Evolutionary conservation across 2,329 filamentous ascomycete species (phyloP), one percentile per base, ranked within the genome.

Genomic region (Microcyclospora tardicrescens): DNA sequence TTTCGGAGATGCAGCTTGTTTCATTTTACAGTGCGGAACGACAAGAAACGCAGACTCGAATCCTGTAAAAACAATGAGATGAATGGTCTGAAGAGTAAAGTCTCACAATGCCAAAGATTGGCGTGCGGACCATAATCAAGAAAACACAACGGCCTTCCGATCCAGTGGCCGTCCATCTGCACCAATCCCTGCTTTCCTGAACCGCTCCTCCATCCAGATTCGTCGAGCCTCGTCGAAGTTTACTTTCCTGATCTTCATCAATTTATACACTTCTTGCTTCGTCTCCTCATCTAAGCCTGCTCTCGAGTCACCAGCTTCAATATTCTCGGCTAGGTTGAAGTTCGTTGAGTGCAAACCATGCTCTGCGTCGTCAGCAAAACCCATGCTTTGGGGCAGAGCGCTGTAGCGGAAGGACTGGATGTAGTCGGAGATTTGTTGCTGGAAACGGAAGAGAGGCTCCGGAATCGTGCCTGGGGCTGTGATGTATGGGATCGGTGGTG

Each of bases 91-190:
- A 24, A 24, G 19, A 24, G 19, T 24, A 24, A 24, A 24, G 19
- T 8, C 19, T 24, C 19, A 24, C 19, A 24, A 24, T 24, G 13
- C 12, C 36, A 15, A 16, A 35, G 14, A 6, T 36, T 28, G 10
- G 33, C 12, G 14, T 4, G 16, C 5, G 14, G 11, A 15, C 16
- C 13, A 14, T 13, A 6, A 35, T 71, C 57, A 82, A 43, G 79
- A 84, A 63, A 96, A 96, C 58, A 84, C 93, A 43, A 96, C 86
- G 58, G 94, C 93, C 67, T 95, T 95, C 45, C 87, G 86, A 66
- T 96, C 89, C 57, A 78, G 73, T 45, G 91, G 91, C 51, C 79
- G 66, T 4, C 91, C 91, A 61, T 98, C 91, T 5, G 82, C 72
- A 1, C 79, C 85, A 58, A 98, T 95, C 37, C 84, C 83, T 54